These are phyloP conservation scores for Agaricus blazei DNA, from an alignment of 768 basidiomycete species.

Conservation along the genomic window DNA sequence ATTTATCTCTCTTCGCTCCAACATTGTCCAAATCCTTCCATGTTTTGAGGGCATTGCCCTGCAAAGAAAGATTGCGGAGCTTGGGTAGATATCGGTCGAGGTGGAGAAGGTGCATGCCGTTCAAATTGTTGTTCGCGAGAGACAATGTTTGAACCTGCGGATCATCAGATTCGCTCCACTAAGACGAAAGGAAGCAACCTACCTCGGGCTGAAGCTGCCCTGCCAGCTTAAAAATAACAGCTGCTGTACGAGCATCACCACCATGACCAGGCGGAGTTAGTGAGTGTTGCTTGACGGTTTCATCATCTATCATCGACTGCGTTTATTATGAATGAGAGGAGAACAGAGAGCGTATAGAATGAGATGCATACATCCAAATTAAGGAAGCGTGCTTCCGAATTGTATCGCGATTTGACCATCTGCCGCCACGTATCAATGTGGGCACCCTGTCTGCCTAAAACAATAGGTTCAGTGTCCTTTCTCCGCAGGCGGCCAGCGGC, in stretches of 20 bases:
- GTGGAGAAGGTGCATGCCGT: constrained; percentile 52
- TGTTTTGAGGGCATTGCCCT: constrained; percentile 66
- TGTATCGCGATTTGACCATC: constrained; percentile 70
- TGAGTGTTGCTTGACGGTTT: constrained; percentile 65
- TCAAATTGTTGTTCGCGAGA: constrained; percentile 68
- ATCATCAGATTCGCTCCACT: constrained; percentile 10
- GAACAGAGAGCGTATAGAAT: constrained; percentile 4
- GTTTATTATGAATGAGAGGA: constrained; percentile 17
- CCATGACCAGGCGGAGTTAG: constrained; percentile 68
- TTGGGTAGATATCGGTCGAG: constrained; percentile 74
- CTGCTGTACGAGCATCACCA: constrained; percentile 58
- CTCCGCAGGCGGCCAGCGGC: constrained; percentile 53
- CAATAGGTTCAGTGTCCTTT: constrained; percentile 26
- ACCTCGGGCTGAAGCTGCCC: constrained; percentile 74
- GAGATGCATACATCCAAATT: constrained; percentile 71
- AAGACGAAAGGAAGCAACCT: constrained; percentile 3
- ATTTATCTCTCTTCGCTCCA: constrained; percentile 51
- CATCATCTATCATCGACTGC: constrained; percentile 77
- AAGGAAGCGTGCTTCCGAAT: constrained; percentile 61
- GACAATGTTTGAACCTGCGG: constrained; percentile 74
- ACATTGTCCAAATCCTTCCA: constrained; percentile 70
- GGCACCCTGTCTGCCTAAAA: constrained; percentile 25
- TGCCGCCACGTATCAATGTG: constrained; percentile 68
- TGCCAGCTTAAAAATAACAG: constrained; percentile 88
- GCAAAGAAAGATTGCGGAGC: constrained; percentile 73